These are phyloP conservation scores for Sambucus nigra DNA, from an alignment of 129 eudicot genomes.

Conservation along the genomic window DNA sequence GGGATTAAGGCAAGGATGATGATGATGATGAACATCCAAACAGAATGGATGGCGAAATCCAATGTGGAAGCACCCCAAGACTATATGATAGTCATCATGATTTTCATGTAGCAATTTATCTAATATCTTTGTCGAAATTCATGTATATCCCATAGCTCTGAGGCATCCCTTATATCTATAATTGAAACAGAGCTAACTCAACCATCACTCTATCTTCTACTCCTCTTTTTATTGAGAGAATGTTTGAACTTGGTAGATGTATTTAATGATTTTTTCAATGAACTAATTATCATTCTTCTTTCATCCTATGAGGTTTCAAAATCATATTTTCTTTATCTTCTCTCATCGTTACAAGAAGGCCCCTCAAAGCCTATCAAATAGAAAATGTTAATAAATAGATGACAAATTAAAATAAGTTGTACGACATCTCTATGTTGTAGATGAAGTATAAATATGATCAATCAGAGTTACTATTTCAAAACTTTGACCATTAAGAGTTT, in stretches of 20 bases:
- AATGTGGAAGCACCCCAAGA: conserved; percentile 56
- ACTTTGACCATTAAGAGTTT: neutral
- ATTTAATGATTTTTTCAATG: conserved; percentile 70
- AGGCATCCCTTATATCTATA: conserved; percentile 83
- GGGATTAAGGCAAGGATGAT: too few species aligned
- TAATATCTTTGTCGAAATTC: conserved; percentile 67
- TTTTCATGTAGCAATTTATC: conserved; percentile 74
- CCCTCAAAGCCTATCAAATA: conserved; percentile 83
- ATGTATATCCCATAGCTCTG: conserved; percentile 72
- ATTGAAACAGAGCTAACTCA: conserved; percentile 85
- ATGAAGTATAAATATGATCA: neutral
- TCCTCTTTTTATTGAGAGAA: conserved; percentile 83
- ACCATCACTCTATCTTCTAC: conserved; percentile 74
- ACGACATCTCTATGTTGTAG: neutral
- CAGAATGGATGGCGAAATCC: too few species aligned
- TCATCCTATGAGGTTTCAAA: conserved; percentile 90
- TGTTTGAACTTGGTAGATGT: conserved; percentile 84
- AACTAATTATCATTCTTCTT: conserved; percentile 70
- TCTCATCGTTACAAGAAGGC: conserved; percentile 71
- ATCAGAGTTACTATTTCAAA: neutral
- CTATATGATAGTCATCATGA: conserved; percentile 83
- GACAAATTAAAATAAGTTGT: neutral
- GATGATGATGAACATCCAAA: neutral
- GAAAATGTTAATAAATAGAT: neutral
- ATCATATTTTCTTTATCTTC: conserved; percentile 88